These are phyloP conservation scores for Eurotiales sp. DNA, from an alignment of 2,329 filamentous ascomycete genomes.

Conservation along the genomic window DNA sequence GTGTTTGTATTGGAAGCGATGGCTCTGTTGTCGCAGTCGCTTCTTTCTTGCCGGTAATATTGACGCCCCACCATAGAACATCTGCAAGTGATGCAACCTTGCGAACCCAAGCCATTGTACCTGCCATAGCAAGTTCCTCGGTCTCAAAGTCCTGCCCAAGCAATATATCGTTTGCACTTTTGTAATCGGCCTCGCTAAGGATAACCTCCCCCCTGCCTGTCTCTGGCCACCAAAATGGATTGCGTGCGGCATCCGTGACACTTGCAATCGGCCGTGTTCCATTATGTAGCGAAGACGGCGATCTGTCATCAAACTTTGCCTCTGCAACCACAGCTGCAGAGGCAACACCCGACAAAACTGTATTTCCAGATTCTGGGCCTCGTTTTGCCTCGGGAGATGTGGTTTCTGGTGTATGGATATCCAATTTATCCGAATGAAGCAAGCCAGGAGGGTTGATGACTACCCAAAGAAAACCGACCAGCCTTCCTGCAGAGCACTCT, in stretches of 20 bases:
- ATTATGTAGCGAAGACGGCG: slow-evolving; percentile 3
- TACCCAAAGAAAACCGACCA: slow-evolving; percentile 94
- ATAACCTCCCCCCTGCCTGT: slow-evolving; percentile 33
- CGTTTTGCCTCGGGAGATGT: background rate
- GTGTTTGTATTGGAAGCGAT: slow-evolving; percentile 21
- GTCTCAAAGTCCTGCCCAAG: slow-evolving; percentile 42
- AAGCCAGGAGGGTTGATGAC: slow-evolving; percentile 65
- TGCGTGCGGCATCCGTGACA: slow-evolving; percentile 14
- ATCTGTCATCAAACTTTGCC: slow-evolving; percentile 12
- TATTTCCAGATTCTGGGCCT: background rate
- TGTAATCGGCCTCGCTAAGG: slow-evolving; percentile 38
- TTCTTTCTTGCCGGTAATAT: slow-evolving; percentile 29
- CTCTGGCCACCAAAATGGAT: slow-evolving; percentile 33
- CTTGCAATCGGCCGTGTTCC: background rate
- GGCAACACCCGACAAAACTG: background rate
- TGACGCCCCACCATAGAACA: slow-evolving; percentile 33
- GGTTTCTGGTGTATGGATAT: slow-evolving; percentile 3
- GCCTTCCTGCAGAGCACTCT: slow-evolving; percentile 86
- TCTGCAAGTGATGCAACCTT: slow-evolving; percentile 39
- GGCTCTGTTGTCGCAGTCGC: slow-evolving; percentile 16
- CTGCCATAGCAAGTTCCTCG: slow-evolving; percentile 33
- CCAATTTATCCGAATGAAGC: slow-evolving; percentile 32
- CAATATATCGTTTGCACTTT: slow-evolving; percentile 36
- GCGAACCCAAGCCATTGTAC: slow-evolving; percentile 40
- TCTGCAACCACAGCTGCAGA: slow-evolving; percentile 20